Evolutionary conservation across 2,329 filamentous ascomycete species (phyloP), one percentile per base, ranked within the genome.

Genomic region (Apiospora hydei): DNA sequence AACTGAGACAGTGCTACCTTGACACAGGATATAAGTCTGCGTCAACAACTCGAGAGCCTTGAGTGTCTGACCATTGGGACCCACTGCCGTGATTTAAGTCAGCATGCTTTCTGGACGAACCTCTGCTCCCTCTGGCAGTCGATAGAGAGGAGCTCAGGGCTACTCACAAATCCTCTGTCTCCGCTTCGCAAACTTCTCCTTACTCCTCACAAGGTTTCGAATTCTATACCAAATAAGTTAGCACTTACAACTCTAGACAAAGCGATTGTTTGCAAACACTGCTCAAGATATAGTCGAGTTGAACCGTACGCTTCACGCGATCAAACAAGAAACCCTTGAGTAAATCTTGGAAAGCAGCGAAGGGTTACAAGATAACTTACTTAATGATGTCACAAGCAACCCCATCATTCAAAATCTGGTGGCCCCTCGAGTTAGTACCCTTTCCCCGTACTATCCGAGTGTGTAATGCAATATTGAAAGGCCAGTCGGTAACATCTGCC

Each of bases 41-140:
- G 96, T 99, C 71, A 99, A 88, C 2, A 98, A 88, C 82, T 98
- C 95, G 41, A 99, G 88, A 1, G 96, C 96, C 82, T 98, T 98
- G 70, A 99, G 87, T 1, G 96, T 99, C 68, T 93, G 94, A 49
- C 96, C 96, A 75, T 94, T 93, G 21, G 96, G 95, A 0, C 96
- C 96, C 34, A 99, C 57, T 64, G 18, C 4, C 57, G 11, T 64
- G 34, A 41, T 41, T n/a, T 41, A 11, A 34, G 41, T 34, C 41
- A 34, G 13, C 4, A n/a, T 68, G 66, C 10, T 46, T 46, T 6
- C 44, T 68, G 7, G 10, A 66, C 16, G 14, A 47, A 30, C 11
- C 4, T 46, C 13, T n/a, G 6, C 4, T 4, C 26, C 30, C 14
- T 47, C 41, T 13, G 30, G 14, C 24, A 30, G 41, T 16, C 14